A percentile compares a stretch with the other conserved stretches of the same genome.
Conservation (phyloP, 495 filamentous ascomycete species). For the Penicillium turbatum region DNA sequence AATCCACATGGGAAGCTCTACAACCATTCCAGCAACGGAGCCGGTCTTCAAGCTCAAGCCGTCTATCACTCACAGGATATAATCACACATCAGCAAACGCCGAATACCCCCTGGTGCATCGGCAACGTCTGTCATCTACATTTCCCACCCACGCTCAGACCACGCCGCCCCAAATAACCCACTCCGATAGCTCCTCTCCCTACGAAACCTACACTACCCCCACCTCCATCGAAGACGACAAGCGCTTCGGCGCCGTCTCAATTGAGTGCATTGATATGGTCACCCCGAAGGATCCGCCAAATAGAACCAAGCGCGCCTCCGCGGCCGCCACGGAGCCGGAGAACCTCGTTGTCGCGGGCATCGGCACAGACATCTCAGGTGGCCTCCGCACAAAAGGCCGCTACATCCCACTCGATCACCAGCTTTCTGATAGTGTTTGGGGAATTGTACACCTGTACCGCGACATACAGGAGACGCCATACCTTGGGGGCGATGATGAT, state of each 20-base stretch:
- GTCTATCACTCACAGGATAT: slow-evolving; percentile 1
- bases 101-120: slow-evolving; percentile 3
- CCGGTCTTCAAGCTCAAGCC: slow-evolving; percentile 13
- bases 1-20: slow-evolving; percentile 42
- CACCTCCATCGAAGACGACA: slow-evolving; percentile 44
- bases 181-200: background rate
- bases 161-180: background rate
- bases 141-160: background rate
- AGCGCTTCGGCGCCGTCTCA: slow-evolving; percentile 58
- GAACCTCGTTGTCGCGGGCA: slow-evolving; percentile 44
- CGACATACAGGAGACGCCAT: slow-evolving; percentile 71
- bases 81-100: background rate
- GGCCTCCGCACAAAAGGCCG: slow-evolving; percentile 69
- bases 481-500: slow-evolving; percentile 35
- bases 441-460: slow-evolving; percentile 92
- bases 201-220: slow-evolving; percentile 9
- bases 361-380: slow-evolving; percentile 48
- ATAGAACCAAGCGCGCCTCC: slow-evolving; percentile 13
- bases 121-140: background rate
- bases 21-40: slow-evolving; percentile 37
- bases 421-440: slow-evolving; percentile 81
- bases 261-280: slow-evolving; percentile 69
- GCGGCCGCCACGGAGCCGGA: slow-evolving; percentile 14
- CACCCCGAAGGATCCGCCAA: slow-evolving; percentile 22
- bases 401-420: slow-evolving; percentile 68